Evolutionary conservation across 345 rosid genomes (phyloP).

Genomic region (Pseudoturritis turrita): DNA sequence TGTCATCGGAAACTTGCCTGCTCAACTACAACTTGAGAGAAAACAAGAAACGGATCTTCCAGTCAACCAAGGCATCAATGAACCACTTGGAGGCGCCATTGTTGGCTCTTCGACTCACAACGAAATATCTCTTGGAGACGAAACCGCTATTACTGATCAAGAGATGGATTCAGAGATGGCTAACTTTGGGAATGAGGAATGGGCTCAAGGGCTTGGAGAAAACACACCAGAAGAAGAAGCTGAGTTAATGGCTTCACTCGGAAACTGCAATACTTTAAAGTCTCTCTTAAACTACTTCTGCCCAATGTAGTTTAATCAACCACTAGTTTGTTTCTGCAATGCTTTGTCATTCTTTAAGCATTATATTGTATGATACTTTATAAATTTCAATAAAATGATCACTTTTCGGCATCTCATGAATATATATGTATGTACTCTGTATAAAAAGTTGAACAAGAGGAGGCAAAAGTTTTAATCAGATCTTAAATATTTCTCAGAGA

Average conservation of each 20-base stretch:
- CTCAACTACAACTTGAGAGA: background rate
- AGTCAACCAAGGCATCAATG: too few species aligned
- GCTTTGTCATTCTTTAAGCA: background rate
- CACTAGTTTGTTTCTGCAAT: background rate
- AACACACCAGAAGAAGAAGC: constrained; percentile 1
- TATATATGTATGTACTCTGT: background rate
- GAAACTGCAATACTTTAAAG: background rate
- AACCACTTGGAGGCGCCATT: background rate
- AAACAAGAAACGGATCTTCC: too few species aligned
- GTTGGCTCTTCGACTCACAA: background rate
- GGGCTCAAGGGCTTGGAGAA: background rate
- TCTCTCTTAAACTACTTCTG: background rate
- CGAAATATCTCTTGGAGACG: background rate
- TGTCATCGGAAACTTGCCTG: background rate
- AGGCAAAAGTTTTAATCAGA: constrained; percentile 12
- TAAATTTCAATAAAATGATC: background rate
- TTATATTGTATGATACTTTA: background rate
- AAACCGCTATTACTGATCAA: background rate
- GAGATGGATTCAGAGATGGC: background rate
- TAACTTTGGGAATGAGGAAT: background rate
- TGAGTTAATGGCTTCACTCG: background rate
- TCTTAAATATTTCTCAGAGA: constrained; percentile 50
- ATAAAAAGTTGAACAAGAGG: background rate
- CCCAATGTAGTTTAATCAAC: background rate
- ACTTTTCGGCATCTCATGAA: background rate